A percentile compares a stretch with the other conserved stretches of the same genome.
These are phyloP conservation scores for Abrus precatorius DNA, from an alignment of 306 rosid species.

Conservation along the genomic window DNA sequence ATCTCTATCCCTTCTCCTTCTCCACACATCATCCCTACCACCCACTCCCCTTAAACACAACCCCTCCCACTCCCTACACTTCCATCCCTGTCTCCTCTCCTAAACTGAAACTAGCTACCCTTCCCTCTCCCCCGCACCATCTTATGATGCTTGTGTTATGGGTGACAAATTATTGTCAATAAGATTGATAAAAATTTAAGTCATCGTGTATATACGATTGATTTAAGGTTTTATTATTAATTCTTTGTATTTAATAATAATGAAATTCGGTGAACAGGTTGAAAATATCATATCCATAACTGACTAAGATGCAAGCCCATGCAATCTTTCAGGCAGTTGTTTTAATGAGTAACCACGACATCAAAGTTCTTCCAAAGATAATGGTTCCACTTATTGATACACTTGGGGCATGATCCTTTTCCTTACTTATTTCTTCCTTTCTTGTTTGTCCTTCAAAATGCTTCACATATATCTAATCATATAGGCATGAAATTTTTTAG, in stretches of 20 bases:
- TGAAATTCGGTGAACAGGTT: constrained; percentile 62
- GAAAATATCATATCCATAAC: constrained; percentile 92
- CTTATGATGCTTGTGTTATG: constrained; percentile 5
- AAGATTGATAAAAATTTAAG: neutral
- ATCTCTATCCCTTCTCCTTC: too few relatives aligned
- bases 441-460: constrained; percentile 23
- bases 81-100: too few relatives aligned
- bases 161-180: neutral
- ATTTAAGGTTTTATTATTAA: too few relatives aligned
- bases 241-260: constrained; percentile 36
- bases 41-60: too few relatives aligned
- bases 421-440: constrained; percentile 22
- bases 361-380: constrained; percentile 87
- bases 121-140: too few relatives aligned
- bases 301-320: constrained; percentile 94
- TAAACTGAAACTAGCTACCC: too few relatives aligned
- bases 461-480: constrained; percentile 1
- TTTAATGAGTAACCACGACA: constrained; percentile 71
- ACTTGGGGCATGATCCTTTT: constrained; percentile 72
- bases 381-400: constrained; percentile 99
- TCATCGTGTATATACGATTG: too few relatives aligned
- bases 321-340: constrained; percentile 95
- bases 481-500: neutral
- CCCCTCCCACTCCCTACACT: too few relatives aligned
- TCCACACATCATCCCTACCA: too few relatives aligned